Evolutionary conservation across 129 eudicot genomes (phyloP), one percentile per base, ranked within the genome.

Genomic region (Flaveria robusta): DNA sequence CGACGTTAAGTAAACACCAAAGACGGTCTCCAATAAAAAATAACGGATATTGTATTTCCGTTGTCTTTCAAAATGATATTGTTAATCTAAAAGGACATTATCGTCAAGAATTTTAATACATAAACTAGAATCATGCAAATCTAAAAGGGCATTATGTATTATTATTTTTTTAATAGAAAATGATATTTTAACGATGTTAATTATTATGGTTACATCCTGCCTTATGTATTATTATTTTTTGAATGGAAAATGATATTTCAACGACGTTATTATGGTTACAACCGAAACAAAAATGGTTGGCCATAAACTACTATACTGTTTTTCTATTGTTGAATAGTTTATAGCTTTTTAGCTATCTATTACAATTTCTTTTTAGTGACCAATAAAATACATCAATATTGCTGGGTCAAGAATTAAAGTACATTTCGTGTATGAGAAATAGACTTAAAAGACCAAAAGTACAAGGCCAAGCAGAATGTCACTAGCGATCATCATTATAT

Each of bases 391-490:
- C 29, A 55, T 56, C 63, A 56, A 19, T 19, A 22, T 55, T 9
- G 20, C 63, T 55, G 63, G 29, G 27, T 19, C 29, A 55, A 9
- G 63, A 56, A n/a, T n/a, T n/a, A n/a, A 22, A 56, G 64, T 56
- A 23, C 64, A 56, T 22, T 56, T 10, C 27, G 6, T 56, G 29
- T 23, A 22, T 56, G 59, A 51, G n/a, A 49, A 49, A 49, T 49
- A 47, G 54, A 47, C 54, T 14, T 54, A 54, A 6, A 22, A 20
- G 64, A 56, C 64, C 64, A 56, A 56, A 56, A 56, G 64, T 56
- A 56, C 29, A 56, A 22, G 34, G 31, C 23, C 31, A 20, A 9
- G 64, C 29, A 56, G 31, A 22, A 56, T 56, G 15, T 20, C 31
- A 56, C 60, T 19, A 56, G 29, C 10, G 63, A 56, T 54, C 60